A percentile compares a stretch with the other conserved stretches of the same genome.
Conservation (phyloP, 305 asterid species). For the Plantago rigida region DNA sequence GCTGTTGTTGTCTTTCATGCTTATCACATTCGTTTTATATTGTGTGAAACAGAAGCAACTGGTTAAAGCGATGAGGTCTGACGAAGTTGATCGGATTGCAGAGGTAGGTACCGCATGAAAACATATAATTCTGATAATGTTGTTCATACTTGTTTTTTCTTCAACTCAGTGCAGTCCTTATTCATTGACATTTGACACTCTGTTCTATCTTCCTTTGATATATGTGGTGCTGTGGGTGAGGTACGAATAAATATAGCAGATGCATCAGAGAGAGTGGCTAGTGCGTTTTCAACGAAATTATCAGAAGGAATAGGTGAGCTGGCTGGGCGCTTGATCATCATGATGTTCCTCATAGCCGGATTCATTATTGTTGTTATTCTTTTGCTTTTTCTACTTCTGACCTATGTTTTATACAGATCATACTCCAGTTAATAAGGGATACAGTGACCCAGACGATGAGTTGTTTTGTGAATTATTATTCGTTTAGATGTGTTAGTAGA, state of each 20-base stretch:
- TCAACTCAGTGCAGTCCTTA: neutral
- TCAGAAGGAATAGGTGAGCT: no score
- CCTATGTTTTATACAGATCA: neutral
- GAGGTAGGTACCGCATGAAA: neutral
- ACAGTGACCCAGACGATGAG: no score
- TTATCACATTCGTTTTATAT: neutral
- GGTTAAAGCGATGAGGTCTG: neutral
- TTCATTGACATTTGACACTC: neutral
- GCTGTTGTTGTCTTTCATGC: neutral
- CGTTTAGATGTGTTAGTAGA: neutral
- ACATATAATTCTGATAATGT: neutral
- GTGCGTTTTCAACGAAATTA: neutral
- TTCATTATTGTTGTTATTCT: neutral
- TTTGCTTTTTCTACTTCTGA: neutral
- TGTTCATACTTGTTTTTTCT: no score
- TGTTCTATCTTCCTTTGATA: no score
- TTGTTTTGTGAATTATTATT: no score
- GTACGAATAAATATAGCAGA: no score
- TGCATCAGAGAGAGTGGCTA: neutral
- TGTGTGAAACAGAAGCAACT: neutral
- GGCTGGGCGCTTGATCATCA: neutral
- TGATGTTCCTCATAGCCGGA: neutral
- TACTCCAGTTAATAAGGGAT: no score
- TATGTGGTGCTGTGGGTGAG: no score
- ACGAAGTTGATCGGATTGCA: neutral